A percentile compares a stretch with the other conserved stretches of the same genome.
phyloP scores from a whole-genome alignment of 1,139 yeast species.

The Sugiyamaella grinbergsii region DNA sequence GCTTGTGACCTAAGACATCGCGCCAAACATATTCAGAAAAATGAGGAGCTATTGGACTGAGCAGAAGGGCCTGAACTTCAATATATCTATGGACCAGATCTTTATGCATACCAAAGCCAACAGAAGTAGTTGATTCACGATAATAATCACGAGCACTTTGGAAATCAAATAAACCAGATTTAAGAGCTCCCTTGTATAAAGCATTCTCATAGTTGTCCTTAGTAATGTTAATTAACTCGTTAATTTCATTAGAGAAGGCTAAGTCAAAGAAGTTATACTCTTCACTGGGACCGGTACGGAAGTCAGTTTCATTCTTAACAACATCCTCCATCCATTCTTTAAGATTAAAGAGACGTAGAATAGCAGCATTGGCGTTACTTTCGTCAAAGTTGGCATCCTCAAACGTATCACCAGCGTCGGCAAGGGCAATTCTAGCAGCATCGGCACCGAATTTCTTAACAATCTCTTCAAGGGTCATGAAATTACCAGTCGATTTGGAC shows the following conservation, averaged over 20 bases:
- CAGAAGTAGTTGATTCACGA: slow-evolving; percentile 70
- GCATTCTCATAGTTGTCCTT: slow-evolving; percentile 69
- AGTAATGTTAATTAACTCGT: slow-evolving; percentile 72
- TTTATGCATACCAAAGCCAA: slow-evolving; percentile 69
- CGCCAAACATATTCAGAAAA: slow-evolving; percentile 88
- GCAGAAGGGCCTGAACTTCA: slow-evolving; percentile 77
- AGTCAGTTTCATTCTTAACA: slow-evolving; percentile 51
- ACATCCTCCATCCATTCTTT: slow-evolving; percentile 95
- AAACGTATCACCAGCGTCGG: slow-evolving; percentile 96
- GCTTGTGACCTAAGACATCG: slow-evolving; percentile 63
- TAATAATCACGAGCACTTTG: slow-evolving; percentile 95
- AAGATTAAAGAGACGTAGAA: slow-evolving; percentile 85
- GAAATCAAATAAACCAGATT: slow-evolving; percentile 88
- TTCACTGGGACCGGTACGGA: slow-evolving; percentile 68
- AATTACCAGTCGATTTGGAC: slow-evolving; percentile 98
- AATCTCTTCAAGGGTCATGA: slow-evolving; percentile 84
- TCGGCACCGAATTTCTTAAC: slow-evolving; percentile 94
- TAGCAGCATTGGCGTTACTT: slow-evolving; percentile 95
- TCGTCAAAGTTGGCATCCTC: slow-evolving; percentile 99
- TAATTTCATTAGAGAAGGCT: slow-evolving; percentile 95
- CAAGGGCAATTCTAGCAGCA: slow-evolving; percentile 95
- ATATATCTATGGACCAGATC: slow-evolving; percentile 81
- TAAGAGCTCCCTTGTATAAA: slow-evolving; percentile 84
- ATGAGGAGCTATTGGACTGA: slow-evolving; percentile 96
- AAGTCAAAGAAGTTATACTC: slow-evolving; percentile 67